Conservation (phyloP, 768 basidiomycete species). For the Macrolepiota albuminosa region DNA sequence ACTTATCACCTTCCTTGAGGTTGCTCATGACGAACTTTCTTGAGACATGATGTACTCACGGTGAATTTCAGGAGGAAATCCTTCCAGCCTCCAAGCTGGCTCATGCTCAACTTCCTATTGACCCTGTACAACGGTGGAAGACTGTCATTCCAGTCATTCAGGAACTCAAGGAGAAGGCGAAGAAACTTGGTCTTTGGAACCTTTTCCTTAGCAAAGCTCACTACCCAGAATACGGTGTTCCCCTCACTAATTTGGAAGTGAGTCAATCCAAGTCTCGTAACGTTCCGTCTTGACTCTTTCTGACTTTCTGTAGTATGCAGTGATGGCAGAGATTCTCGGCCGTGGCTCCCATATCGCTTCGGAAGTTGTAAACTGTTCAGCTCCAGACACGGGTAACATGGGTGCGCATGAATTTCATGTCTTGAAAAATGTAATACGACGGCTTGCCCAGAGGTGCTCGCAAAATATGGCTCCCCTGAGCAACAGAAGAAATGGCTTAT, state of each 20-base stretch:
- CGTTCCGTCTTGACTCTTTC: neutral
- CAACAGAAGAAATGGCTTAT: conserved; percentile 90
- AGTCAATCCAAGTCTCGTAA: conserved; percentile 10
- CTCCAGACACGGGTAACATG: conserved; percentile 99
- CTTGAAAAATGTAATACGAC: conserved; percentile 2
- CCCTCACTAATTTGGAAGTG: conserved; percentile 92
- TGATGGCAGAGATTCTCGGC: conserved; percentile 96
- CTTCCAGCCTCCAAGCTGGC: conserved; percentile 74
- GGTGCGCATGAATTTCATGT: conserved; percentile 42
- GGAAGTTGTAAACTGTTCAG: conserved; percentile 89
- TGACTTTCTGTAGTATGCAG: conserved; percentile 64
- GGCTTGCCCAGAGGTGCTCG: conserved; percentile 77
- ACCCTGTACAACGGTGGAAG: conserved; percentile 77
- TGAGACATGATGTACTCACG: neutral
- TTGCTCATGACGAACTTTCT: conserved; percentile 22
- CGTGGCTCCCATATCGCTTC: conserved; percentile 78
- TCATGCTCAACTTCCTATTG: conserved; percentile 75
- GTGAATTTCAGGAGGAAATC: conserved; percentile 70
- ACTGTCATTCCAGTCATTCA: conserved; percentile 76
- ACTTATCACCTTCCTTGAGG: conserved; percentile 82
- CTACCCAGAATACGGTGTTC: conserved; percentile 85
- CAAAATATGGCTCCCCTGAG: conserved; percentile 85
- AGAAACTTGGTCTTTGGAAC: conserved; percentile 91
- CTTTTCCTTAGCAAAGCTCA: conserved; percentile 93
- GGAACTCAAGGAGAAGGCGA: conserved; percentile 85